A percentile compares a stretch with the other conserved stretches of the same genome.
phyloP scores from a whole-genome alignment of 768 basidiomycete species.

The Kwoniella europaea region DNA sequence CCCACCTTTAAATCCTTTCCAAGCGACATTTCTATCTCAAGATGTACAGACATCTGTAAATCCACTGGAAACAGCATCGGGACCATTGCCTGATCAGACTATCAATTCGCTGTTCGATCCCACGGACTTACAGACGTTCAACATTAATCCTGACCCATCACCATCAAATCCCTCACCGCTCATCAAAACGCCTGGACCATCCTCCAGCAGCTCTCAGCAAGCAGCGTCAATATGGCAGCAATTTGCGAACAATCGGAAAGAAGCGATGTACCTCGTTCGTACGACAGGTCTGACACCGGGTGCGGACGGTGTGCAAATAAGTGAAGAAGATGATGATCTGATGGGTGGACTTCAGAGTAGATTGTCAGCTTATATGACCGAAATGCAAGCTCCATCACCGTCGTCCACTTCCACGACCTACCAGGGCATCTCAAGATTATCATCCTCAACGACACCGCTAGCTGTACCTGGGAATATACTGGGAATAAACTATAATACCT shows the following conservation, averaged over 20 bases:
- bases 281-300: conserved; percentile 8
- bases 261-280: not conserved
- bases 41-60: not conserved
- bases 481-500: no score
- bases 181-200: not conserved
- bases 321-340: not conserved
- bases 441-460: no score
- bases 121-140: not conserved
- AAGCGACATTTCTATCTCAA: not conserved
- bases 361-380: not conserved
- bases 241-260: conserved; percentile 14
- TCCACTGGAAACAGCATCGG: not conserved
- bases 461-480: no score
- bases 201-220: not conserved
- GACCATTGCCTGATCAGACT: no score
- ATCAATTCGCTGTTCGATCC: not conserved
- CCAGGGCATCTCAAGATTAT: not conserved
- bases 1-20: not conserved
- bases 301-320: not conserved
- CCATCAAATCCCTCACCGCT: not conserved
- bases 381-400: not conserved
- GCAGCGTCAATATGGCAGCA: conserved; percentile 18
- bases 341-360: not conserved
- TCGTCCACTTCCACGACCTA: no score
- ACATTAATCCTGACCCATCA: not conserved